Conservation (phyloP, 1,139 yeast species). For the Geotrichum carabidarum region DNA sequence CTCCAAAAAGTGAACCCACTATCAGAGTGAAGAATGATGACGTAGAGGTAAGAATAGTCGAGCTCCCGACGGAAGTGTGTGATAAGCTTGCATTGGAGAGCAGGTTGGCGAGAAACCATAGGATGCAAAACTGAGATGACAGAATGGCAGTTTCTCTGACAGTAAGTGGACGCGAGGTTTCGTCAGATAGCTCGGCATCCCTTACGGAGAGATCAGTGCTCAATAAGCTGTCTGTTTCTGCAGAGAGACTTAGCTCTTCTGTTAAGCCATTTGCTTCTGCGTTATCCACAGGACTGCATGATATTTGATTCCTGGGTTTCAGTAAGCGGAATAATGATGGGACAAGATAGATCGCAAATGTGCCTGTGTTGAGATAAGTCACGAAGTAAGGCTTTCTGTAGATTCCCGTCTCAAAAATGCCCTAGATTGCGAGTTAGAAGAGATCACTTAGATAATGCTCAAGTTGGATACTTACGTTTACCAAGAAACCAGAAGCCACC, state of each 20-base stretch:
- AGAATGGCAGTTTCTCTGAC: constrained; percentile 43
- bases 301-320: neutral
- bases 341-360: constrained; percentile 69
- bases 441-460: constrained; percentile 9
- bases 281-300: no score
- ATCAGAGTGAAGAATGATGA: constrained; percentile 87
- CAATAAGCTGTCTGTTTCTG: constrained; percentile 16
- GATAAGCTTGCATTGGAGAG: constrained; percentile 82
- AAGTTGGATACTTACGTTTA: constrained; percentile 10
- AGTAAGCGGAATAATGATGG: constrained; percentile 41
- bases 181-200: constrained; percentile 3
- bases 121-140: constrained; percentile 72
- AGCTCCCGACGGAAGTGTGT: constrained; percentile 88
- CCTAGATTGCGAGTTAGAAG: neutral
- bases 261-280: neutral
- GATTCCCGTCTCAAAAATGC: constrained; percentile 51
- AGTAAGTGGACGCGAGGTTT: constrained; percentile 24
- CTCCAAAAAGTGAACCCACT: constrained; percentile 66
- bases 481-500: constrained; percentile 72
- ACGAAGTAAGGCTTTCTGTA: constrained; percentile 91
- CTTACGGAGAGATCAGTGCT: constrained; percentile 2
- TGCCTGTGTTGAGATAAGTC: constrained; percentile 83
- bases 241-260: neutral
- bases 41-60: constrained; percentile 85
- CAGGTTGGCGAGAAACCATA: constrained; percentile 88